Base-by-base conservation (phyloP, 129 eudicot genomes). In the Artemisia annua region DNA sequence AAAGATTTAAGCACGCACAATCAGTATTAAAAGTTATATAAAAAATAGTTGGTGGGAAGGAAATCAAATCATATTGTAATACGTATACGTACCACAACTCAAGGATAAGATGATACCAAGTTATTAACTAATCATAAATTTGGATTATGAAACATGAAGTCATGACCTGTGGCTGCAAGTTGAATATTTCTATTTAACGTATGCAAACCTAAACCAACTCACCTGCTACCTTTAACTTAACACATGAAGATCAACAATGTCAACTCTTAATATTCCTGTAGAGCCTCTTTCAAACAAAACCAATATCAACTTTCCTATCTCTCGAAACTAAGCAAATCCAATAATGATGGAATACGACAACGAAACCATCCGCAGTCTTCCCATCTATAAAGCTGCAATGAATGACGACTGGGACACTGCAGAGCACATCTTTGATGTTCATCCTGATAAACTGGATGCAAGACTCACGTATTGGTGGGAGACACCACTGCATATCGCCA, bases 301-400 rank as follows among this genome's bases (percentile, higher is more conserved):
- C 63, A 12, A 14, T 46, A 55, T 66, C 59, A 66, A 65, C 72
- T 39, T 75, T n/a, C 79, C 16, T 13, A 22, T 43, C 30, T 28
- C 49, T n/a, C 48, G 16, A 55, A 44, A 4, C 71, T 22, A 64
- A 64, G 52, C 12, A 5, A 30, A 24, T 74, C 62, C 48, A 30
- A 48, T 6, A 11, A 68, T 7, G 15, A 69, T 69, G 79, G 69
- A 67, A 48, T 26, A 46, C 16, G 71, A 80, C 11, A 55, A 80
- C 48, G 44, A 39, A 32, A 53, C 73, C 48, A 75, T 80, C 35
- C 72, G 26, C 53, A 68, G 50, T 63, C 59, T 75, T 28, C 84
- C 80, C 0, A 52, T 75, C 63, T 80, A 74, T 64, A 69, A 80
- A 74, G 84, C 84, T 0, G 84, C 80, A 0, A 63, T 74, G 10